Percentiles rank a stretch among this genome's conserved stretches.
phyloP scores from a whole-genome alignment of 1,139 yeast species.

The Saccharomyces uvarum region DNA sequence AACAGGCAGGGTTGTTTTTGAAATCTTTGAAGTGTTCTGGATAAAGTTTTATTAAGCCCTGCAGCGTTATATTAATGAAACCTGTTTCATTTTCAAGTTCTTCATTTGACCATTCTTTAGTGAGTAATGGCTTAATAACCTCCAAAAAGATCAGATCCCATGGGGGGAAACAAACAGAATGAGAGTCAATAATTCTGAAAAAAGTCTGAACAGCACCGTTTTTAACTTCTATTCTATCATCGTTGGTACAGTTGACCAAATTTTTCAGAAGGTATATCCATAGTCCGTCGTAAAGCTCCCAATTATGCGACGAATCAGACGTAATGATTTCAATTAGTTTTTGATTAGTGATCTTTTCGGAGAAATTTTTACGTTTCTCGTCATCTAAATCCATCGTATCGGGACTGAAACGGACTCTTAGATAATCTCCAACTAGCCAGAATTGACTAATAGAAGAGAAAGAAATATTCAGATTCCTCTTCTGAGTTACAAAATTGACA shows the following conservation, averaged over 20 bases:
- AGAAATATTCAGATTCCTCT: slow-evolving; percentile 70
- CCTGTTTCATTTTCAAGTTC: slow-evolving; percentile 21
- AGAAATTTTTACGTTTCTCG: slow-evolving; percentile 5
- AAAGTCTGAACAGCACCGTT: slow-evolving; percentile 86
- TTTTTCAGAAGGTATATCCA: slow-evolving; percentile 61
- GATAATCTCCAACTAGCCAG: slow-evolving; percentile 81
- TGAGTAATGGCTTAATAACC: slow-evolving; percentile 41
- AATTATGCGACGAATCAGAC: slow-evolving; percentile 8
- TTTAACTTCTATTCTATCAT: slow-evolving; percentile 68
- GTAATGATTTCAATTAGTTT: slow-evolving; percentile 13
- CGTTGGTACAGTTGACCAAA: slow-evolving; percentile 55
- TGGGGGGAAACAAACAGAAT: slow-evolving; percentile 49
- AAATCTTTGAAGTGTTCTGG: slow-evolving; percentile 24
- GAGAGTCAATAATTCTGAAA: slow-evolving; percentile 75
- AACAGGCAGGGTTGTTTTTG: slow-evolving; percentile 3
- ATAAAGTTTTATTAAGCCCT: slow-evolving; percentile 32
- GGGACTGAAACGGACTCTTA: slow-evolving; percentile 33
- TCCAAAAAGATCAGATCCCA: slow-evolving; percentile 51
- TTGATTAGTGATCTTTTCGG: slow-evolving; percentile 8
- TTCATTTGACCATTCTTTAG: slow-evolving; percentile 19
- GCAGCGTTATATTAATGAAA: slow-evolving; percentile 27
- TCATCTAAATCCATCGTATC: slow-evolving; percentile 5
- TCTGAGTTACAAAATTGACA: slow-evolving; percentile 62
- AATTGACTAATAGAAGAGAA: slow-evolving; percentile 86
- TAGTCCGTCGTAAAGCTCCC: slow-evolving; percentile 32